A percentile compares a stretch with the other conserved stretches of the same genome.
phyloP scores from a whole-genome alignment of 352 stramenopile species.

The Phytopythium boreale region DNA sequence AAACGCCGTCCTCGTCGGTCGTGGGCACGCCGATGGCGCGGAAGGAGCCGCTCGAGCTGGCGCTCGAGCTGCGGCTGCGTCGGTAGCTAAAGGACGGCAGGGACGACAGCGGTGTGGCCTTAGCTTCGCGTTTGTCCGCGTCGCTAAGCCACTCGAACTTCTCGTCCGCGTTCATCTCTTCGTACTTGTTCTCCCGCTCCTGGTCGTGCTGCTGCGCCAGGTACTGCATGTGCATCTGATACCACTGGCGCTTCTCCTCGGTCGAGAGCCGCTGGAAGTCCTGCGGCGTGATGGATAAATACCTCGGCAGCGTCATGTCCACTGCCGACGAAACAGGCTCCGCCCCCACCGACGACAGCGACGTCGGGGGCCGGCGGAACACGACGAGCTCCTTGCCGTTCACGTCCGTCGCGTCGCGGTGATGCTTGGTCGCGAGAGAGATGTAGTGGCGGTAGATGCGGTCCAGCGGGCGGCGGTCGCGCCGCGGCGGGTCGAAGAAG shows the following conservation, averaged over 20 bases:
- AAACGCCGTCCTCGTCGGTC: conserved; percentile 21
- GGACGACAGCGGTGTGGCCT: conserved; percentile 9
- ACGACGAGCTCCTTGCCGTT: conserved; percentile 38
- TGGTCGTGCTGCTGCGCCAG: conserved; percentile 17
- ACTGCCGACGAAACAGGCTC: neutral
- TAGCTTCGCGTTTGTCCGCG: conserved; percentile 9
- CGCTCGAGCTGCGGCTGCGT: conserved; percentile 21
- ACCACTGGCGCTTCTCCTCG: conserved; percentile 36
- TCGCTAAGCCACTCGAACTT: conserved; percentile 12
- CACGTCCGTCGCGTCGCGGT: conserved; percentile 17
- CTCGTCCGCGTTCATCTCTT: conserved; percentile 4
- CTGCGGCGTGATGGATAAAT: conserved; percentile 40
- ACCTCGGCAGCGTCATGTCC: conserved; percentile 26
- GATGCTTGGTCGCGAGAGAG: conserved; percentile 23
- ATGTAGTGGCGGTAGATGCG: conserved; percentile 72
- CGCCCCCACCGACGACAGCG: conserved; percentile 1
- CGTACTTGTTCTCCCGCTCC: conserved; percentile 8
- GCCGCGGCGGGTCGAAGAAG: conserved; percentile 49
- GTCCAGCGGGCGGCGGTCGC: conserved; percentile 42
- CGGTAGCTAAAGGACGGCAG: conserved; percentile 7
- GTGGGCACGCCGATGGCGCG: conserved; percentile 32
- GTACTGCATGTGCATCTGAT: conserved; percentile 27
- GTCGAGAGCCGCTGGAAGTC: conserved; percentile 42
- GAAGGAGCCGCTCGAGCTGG: conserved; percentile 32
- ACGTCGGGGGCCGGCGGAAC: conserved; percentile 19